Percentiles rank a stretch among this genome's conserved stretches.
phyloP scores from a whole-genome alignment of 768 basidiomycete species.

The Collybia mongolica region DNA sequence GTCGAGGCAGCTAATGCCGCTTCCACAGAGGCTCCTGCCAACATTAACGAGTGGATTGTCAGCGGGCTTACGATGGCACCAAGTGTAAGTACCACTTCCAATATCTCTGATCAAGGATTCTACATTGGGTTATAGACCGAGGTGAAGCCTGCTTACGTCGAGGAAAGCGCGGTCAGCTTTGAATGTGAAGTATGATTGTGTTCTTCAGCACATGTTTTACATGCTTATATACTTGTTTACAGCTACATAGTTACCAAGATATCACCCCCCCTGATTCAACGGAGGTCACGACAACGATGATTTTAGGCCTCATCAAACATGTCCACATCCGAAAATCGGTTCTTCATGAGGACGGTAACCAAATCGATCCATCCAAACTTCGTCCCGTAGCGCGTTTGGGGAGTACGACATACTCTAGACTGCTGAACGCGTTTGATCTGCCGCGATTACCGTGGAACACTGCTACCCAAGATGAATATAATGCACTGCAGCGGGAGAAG shows the following conservation, averaged over 20 bases:
- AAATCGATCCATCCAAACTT: conserved; percentile 47
- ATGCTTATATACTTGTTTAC: conserved; percentile 9
- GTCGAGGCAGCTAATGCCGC: conserved; percentile 55
- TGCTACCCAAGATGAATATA: conserved; percentile 22
- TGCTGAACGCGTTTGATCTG: conserved; percentile 47
- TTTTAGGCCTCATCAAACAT: conserved; percentile 54
- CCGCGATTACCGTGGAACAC: conserved; percentile 36
- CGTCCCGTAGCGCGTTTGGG: conserved; percentile 54
- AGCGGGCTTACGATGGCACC: conserved; percentile 54
- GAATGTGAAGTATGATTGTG: conserved; percentile 52
- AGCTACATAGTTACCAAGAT: conserved; percentile 53
- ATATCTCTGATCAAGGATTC: not conserved
- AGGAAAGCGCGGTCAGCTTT: conserved; percentile 56
- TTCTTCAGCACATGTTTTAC: not conserved
- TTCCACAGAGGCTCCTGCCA: conserved; percentile 53
- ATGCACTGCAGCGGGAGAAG: conserved; percentile 15
- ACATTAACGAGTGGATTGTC: conserved; percentile 57
- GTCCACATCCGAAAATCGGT: conserved; percentile 52
- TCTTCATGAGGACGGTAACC: conserved; percentile 36
- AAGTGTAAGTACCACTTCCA: conserved; percentile 39
- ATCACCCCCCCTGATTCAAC: conserved; percentile 36
- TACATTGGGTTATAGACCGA: conserved; percentile 30
- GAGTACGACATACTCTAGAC: conserved; percentile 48
- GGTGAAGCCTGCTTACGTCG: conserved; percentile 52
- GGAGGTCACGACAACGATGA: conserved; percentile 39